These are phyloP conservation scores for Penicillium coffeae DNA, from an alignment of 495 filamentous ascomycete species.

Conservation along the genomic window DNA sequence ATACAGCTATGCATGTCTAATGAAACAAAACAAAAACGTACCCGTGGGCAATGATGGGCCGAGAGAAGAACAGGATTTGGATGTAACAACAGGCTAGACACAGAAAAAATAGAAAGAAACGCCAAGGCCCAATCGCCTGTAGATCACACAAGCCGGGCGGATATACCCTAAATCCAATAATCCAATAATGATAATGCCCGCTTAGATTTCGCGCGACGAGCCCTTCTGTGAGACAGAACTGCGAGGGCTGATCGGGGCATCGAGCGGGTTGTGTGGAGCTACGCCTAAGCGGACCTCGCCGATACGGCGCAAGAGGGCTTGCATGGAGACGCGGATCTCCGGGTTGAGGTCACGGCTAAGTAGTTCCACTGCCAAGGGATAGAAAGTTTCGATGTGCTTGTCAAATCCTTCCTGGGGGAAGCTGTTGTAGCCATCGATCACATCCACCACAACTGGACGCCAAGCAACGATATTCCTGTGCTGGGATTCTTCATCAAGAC, in stretches of 20 bases:
- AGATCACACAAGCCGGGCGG: constrained; percentile 21
- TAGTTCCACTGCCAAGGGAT: constrained; percentile 80
- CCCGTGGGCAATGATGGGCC: constrained; percentile 4
- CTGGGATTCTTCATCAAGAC: constrained; percentile 88
- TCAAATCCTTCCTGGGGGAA: constrained; percentile 82
- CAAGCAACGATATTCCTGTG: constrained; percentile 94
- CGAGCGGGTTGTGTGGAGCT: constrained; percentile 28
- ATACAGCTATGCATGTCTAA: constrained; percentile 32
- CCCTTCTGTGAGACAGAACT: constrained; percentile 37
- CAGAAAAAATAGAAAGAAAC: constrained; percentile 11
- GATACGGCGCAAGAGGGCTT: constrained; percentile 70
- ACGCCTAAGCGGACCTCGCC: constrained; percentile 80
- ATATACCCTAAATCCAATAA: constrained; percentile 31
- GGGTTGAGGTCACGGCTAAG: constrained; percentile 72
- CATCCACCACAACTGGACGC: constrained; percentile 95
- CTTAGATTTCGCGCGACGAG: constrained; percentile 27
- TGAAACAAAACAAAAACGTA: constrained; percentile 9
- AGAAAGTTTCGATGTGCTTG: constrained; percentile 75
- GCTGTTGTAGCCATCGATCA: constrained; percentile 89
- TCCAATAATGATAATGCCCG: constrained; percentile 12
- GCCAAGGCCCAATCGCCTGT: constrained; percentile 13
- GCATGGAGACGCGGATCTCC: constrained; percentile 73
- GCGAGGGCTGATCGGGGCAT: constrained; percentile 44
- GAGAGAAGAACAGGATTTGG: constrained; percentile 2
- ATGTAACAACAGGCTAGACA: constrained; percentile 9